Evolutionary conservation across 2,329 filamentous ascomycete genomes (phyloP).

Genomic region (Cordyceps tenuipes): DNA sequence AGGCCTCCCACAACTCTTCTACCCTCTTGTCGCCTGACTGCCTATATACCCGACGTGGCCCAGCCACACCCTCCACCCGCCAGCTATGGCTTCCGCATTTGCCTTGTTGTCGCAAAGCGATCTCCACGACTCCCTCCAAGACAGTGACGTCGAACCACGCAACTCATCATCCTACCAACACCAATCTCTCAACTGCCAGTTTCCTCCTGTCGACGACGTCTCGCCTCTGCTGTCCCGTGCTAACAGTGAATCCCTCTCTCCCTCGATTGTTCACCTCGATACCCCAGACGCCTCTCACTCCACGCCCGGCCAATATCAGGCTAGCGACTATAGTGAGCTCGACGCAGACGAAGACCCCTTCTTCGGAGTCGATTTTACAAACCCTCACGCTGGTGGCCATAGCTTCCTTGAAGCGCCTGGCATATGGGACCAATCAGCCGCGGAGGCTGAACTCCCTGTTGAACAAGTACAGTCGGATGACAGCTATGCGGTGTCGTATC

Average conservation of each 20-base stretch:
- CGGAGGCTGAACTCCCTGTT: slow-evolving; percentile 11
- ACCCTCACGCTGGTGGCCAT: slow-evolving; percentile 32
- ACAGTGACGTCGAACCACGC: slow-evolving; percentile 25
- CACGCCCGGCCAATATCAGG: slow-evolving; percentile 38
- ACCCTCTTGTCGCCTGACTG: slow-evolving; percentile 17
- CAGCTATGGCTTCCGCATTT: slow-evolving; percentile 37
- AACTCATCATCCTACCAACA: slow-evolving; percentile 18
- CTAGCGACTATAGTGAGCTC: slow-evolving; percentile 40
- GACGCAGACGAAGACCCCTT: slow-evolving; percentile 38
- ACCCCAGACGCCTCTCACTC: slow-evolving; percentile 44
- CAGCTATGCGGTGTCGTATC: slow-evolving; percentile 25
- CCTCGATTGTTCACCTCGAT: slow-evolving; percentile 25
- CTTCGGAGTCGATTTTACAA: slow-evolving; percentile 41
- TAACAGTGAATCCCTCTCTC: slow-evolving; percentile 23
- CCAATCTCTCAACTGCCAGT: slow-evolving; percentile 7
- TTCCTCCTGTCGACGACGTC: slow-evolving; percentile 27
- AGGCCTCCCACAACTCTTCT: not conserved
- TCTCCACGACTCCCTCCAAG: slow-evolving; percentile 27
- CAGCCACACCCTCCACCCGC: slow-evolving; percentile 18
- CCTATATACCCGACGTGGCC: slow-evolving; percentile 26
- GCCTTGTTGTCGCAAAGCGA: slow-evolving; percentile 32
- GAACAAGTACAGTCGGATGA: slow-evolving; percentile 17
- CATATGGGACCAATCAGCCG: slow-evolving; percentile 17
- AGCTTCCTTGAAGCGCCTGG: slow-evolving; percentile 33
- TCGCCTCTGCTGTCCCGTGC: slow-evolving; percentile 36